Evolutionary conservation across 106 monocot genomes (phyloP).

Genomic region (Dioscorea alata): DNA sequence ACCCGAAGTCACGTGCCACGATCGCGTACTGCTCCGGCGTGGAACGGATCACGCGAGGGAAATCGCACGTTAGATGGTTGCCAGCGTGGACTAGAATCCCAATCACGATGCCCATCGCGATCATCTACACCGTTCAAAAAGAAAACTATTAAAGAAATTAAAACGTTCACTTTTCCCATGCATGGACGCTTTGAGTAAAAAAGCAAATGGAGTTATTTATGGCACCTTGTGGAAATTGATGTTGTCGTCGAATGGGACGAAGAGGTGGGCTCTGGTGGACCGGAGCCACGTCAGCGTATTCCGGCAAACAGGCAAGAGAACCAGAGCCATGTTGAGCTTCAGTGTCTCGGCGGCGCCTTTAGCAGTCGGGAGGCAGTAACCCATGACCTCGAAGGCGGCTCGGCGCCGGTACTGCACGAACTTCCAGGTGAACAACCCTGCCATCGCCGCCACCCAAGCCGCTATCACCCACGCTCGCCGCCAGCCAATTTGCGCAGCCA

Average conservation of each 20-base stretch:
- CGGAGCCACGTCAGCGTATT: conserved; percentile 91
- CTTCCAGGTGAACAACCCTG: conserved; percentile 64
- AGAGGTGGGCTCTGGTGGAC: conserved; percentile 65
- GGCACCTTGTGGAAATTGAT: conserved; percentile 97
- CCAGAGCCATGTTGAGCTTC: conserved; percentile 90
- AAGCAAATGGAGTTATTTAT: too few relatives aligned
- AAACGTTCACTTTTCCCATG: too few relatives aligned
- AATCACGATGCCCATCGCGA: conserved; percentile 62
- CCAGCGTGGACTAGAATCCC: conserved; percentile 71
- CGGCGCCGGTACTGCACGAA: conserved; percentile 63
- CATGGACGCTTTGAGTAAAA: background rate
- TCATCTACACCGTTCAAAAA: conserved; percentile 30
- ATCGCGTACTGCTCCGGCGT: conserved; percentile 31
- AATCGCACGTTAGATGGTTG: conserved; percentile 78
- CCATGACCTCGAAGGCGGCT: conserved; percentile 67
- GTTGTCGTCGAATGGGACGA: conserved; percentile 89
- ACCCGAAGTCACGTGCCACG: conserved; percentile 45
- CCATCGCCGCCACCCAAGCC: conserved; percentile 66
- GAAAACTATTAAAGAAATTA: too few relatives aligned
- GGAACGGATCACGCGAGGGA: conserved; percentile 51
- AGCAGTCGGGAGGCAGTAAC: conserved; percentile 74
- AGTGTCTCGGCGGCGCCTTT: conserved; percentile 92
- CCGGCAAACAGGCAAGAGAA: conserved; percentile 83
- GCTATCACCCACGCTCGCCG: conserved; percentile 53
- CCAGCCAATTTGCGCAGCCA: conserved; percentile 51